Base-by-base conservation (phyloP, 768 basidiomycete species). In the Lentinula sp. region DNA sequence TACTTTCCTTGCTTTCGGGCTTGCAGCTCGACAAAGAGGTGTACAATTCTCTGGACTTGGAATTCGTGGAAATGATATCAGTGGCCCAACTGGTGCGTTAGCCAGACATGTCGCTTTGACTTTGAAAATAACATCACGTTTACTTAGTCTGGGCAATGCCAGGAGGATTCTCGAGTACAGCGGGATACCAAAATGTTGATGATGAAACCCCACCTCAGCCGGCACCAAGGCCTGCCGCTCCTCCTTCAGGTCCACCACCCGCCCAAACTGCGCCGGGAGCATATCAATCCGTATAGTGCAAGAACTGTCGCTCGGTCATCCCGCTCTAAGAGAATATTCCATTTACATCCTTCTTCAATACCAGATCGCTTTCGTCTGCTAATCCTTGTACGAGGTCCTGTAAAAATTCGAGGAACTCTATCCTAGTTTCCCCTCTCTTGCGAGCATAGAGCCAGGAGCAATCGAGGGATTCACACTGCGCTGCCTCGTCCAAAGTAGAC, bases 381-480 rank as follows among this genome's bases (percentile, higher is more conserved):
- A 81, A 61, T 42, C 76, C 76, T 43, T 75, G 68, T 16, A 73
- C 63, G 16, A 77, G 57, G 39, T 73, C 71, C 51, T 70, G 59
- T 40, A 77, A 68, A n/a, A 71, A 64, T 13, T 67, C 70, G 31
- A 77, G 64, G 58, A 75, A 71, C 39, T 75, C 75, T 49, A 74
- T 65, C 57, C 73, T 75, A 28, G 69, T 69, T 54, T 87, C 85
- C 5, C 80, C 76, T 65, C 84, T 86, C 62, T 80, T 83, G 39
- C 92, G 78, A 34, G 87, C 82, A 65, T 85, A 97, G 37, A 94
- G 71, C 84, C 91, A 89, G 0, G 88, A 82, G 69, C 95, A 98
- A 68, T 97, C 94, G 50, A 91, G 75, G 7, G 91, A 93, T 67
- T 89, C 86, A 72, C 95, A 98, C 37, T 80, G 71, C 50, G 87